phyloP scores from a whole-genome alignment of 345 rosid species.

The Euclidium syriacum region DNA sequence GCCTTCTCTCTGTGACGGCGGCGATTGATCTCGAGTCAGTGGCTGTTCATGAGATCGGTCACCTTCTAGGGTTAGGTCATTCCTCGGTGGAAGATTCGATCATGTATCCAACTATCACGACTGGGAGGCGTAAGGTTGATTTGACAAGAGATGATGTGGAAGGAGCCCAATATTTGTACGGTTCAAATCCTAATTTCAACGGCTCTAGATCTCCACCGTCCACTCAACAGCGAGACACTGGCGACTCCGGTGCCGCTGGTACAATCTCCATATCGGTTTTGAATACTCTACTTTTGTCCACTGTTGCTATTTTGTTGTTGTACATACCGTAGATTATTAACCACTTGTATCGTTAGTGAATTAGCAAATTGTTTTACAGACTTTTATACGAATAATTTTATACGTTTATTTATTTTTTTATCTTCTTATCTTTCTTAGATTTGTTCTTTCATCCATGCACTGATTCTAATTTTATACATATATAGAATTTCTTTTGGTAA shows the following conservation, averaged over 20 bases:
- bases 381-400: not conserved
- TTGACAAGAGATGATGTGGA: slow-evolving; percentile 52
- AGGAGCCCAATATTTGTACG: slow-evolving; percentile 74
- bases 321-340: slow-evolving; percentile 7
- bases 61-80: slow-evolving; percentile 83
- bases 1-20: slow-evolving; percentile 8
- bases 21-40: slow-evolving; percentile 83
- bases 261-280: slow-evolving; percentile 20
- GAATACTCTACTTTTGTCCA: slow-evolving; percentile 15
- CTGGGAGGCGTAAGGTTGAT: slow-evolving; percentile 59
- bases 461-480: not conserved
- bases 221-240: slow-evolving; percentile 46
- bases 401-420: not conserved
- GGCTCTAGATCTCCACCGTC: slow-evolving; percentile 37
- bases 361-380: not conserved
- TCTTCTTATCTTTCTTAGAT: not conserved
- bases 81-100: slow-evolving; percentile 69
- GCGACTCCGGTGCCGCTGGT: slow-evolving; percentile 23
- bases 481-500: not conserved
- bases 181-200: slow-evolving; percentile 55
- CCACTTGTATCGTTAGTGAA: not conserved
- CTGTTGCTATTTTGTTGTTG: slow-evolving; percentile 36
- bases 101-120: slow-evolving; percentile 72
- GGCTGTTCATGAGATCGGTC: slow-evolving; percentile 93
- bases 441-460: not conserved